Evolutionary conservation across 75 land plant species (phyloP).

Genomic region (Pinus tabuliformis): DNA sequence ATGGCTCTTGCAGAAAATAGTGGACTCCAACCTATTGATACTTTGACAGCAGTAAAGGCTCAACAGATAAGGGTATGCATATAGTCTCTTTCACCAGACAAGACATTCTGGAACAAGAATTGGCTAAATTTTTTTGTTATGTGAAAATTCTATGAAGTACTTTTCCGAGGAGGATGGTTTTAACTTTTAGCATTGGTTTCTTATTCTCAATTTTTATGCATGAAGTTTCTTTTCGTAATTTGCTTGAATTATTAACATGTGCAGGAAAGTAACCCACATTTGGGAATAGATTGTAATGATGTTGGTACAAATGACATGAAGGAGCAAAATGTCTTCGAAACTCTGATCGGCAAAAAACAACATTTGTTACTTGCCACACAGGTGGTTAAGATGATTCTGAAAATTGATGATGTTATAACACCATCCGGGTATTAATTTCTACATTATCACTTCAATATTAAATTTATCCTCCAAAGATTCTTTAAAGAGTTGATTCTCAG

Average conservation of each 20-base stretch:
- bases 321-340: constrained; percentile 96
- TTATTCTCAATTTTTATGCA: not conserved
- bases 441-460: too few species aligned
- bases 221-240: not conserved
- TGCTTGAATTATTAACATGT: not conserved
- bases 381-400: constrained; percentile 99
- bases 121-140: too few species aligned
- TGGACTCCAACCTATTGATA: constrained; percentile 94
- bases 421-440: constrained; percentile 52
- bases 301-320: constrained; percentile 93
- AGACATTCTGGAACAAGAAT: too few species aligned
- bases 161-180: too few species aligned
- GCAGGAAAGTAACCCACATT: constrained; percentile 86
- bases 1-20: constrained; percentile 99
- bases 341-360: constrained; percentile 95
- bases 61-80: constrained; percentile 88
- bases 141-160: too few species aligned
- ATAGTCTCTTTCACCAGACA: not conserved
- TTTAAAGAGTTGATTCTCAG: too few species aligned
- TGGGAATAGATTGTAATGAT: constrained; percentile 97
- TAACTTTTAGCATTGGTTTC: not conserved
- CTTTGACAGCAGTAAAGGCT: constrained; percentile 86
- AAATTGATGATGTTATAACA: constrained; percentile 96
- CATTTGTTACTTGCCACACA: constrained; percentile 93
- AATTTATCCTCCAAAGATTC: too few species aligned